Evolutionary conservation across 345 rosid genomes (phyloP).

Genomic region (Hibiscus trionum): DNA sequence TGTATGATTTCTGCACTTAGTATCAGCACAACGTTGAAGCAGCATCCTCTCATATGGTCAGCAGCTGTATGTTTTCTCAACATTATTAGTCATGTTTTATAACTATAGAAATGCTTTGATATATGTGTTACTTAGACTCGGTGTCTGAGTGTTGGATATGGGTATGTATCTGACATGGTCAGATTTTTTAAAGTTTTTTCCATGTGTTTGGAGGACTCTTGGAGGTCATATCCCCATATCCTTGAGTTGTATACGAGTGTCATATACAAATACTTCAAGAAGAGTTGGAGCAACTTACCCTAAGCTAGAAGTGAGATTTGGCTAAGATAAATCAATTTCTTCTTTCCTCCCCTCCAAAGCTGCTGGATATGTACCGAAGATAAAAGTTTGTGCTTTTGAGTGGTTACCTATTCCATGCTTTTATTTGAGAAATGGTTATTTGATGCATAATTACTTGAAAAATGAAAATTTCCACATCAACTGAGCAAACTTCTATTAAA

Average conservation of each 20-base stretch:
- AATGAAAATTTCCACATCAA: background rate
- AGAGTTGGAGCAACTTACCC: background rate
- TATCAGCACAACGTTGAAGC: slow-evolving; percentile 87
- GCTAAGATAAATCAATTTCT: background rate
- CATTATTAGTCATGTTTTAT: slow-evolving; percentile 10
- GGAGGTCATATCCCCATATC: background rate
- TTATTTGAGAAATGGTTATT: background rate
- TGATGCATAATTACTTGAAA: background rate
- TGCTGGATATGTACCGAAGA: background rate
- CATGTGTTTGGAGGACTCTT: background rate
- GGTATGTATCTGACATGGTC: background rate
- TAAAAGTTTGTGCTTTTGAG: background rate
- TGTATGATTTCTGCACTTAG: slow-evolving; percentile 94
- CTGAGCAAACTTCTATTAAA: background rate
- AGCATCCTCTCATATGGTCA: slow-evolving; percentile 98
- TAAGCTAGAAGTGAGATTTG: background rate
- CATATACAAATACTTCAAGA: background rate
- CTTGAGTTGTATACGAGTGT: background rate
- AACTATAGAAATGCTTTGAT: background rate
- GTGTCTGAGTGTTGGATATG: background rate
- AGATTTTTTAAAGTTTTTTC: background rate
- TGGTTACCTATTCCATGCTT: background rate
- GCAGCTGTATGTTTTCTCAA: slow-evolving; percentile 56
- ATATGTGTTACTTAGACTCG: background rate
- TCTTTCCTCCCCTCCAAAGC: background rate